Evolutionary conservation across 371 early-diverging fungal species (phyloP).

Genomic region (Syncephalastrum racemosum): DNA sequence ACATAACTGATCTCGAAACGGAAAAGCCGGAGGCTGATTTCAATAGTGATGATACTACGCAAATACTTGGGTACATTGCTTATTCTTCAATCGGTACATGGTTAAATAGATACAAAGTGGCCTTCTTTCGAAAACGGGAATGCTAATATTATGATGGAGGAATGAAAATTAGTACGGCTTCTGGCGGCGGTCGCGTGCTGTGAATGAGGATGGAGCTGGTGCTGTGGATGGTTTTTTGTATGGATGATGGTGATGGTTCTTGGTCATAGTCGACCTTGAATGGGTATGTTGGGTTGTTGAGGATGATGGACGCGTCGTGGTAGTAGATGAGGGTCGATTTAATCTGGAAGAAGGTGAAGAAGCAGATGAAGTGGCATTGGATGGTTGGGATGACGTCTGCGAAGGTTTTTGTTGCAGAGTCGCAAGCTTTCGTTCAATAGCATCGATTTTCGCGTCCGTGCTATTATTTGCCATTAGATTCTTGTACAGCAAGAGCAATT

Average conservation of each 20-base stretch:
- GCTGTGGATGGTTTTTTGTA: not conserved
- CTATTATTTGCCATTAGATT: conserved; percentile 12
- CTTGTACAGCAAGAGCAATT: not conserved
- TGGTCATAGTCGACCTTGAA: not conserved
- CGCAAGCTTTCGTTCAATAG: conserved; percentile 63
- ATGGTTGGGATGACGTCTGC: conserved; percentile 54
- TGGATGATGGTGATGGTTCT: not conserved
- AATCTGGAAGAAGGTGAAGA: not conserved
- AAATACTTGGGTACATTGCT: too few species aligned
- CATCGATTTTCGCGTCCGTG: conserved; percentile 63
- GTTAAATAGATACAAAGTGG: not conserved
- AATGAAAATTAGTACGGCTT: conserved; percentile 7
- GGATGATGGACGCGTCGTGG: conserved; percentile 1
- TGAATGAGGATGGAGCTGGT: not conserved
- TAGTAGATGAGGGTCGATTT: not conserved
- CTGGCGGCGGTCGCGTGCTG: not conserved
- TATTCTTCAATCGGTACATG: not conserved
- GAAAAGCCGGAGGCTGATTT: too few species aligned
- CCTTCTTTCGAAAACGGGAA: not conserved
- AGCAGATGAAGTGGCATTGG: conserved; percentile 25
- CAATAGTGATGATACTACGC: too few species aligned
- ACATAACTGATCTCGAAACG: too few species aligned
- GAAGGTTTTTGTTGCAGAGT: conserved; percentile 31
- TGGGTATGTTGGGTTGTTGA: conserved; percentile 6
- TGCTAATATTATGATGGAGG: not conserved